Evolutionary conservation across 2,329 filamentous ascomycete species (phyloP).

Genomic region (Didymella glomerata): DNA sequence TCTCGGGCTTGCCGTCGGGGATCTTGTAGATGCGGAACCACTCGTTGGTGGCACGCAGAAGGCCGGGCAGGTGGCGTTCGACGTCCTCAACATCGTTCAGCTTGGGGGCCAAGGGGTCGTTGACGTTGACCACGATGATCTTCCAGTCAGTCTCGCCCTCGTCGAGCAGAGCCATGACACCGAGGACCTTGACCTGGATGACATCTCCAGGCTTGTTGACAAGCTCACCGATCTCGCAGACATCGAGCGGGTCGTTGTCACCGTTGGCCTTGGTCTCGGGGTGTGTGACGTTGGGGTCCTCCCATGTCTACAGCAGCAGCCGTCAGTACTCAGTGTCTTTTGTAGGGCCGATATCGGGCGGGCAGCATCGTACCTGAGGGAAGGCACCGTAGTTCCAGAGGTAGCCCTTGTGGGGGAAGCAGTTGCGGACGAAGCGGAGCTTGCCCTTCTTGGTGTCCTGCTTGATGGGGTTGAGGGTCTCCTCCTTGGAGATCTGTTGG

Average conservation of each 20-base stretch:
- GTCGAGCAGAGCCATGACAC: conserved; percentile 98
- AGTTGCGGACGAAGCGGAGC: conserved; percentile 99
- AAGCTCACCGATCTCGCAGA: conserved; percentile 99
- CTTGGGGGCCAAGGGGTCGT: conserved; percentile 95
- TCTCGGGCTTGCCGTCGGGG: conserved; percentile 99
- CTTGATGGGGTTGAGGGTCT: conserved; percentile 98
- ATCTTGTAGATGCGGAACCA: conserved; percentile 99
- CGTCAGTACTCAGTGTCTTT: conserved; percentile 35
- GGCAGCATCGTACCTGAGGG: conserved; percentile 75
- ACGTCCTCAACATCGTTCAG: conserved; percentile 99
- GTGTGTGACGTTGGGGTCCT: conserved; percentile 95
- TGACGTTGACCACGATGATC: conserved; percentile 98
- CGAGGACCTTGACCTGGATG: conserved; percentile 99
- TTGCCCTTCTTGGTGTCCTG: conserved; percentile 99
- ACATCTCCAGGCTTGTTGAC: conserved; percentile 95
- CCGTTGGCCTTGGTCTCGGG: conserved; percentile 99
- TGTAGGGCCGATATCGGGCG: conserved; percentile 40
- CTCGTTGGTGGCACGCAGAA: conserved; percentile 97
- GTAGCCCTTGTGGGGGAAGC: conserved; percentile 99
- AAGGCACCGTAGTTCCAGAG: conserved; percentile 99
- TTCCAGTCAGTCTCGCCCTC: conserved; percentile 99
- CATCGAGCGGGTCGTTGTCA: conserved; percentile 98
- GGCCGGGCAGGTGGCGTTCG: conserved; percentile 95
- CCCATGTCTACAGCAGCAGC: conserved; percentile 79
- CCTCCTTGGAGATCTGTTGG: conserved; percentile 93